Evolutionary conservation across 331 rosid species (phyloP), one percentile per base, ranked within the genome.

Genomic region (Cydonia oblonga): DNA sequence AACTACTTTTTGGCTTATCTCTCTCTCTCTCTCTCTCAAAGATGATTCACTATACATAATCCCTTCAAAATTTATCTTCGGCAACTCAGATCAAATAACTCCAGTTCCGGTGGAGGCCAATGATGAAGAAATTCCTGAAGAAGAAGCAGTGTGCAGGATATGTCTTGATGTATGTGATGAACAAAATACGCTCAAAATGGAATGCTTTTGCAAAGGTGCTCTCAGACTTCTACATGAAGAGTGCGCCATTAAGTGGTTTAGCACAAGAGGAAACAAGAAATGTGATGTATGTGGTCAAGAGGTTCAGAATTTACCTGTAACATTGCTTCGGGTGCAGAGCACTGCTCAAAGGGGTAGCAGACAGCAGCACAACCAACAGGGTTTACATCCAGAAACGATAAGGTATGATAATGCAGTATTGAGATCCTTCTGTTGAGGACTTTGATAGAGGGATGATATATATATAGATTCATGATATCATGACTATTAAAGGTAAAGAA

Each of bases 111-210:
- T 78, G 23, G 98, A 89, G 74, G 78, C 18, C 65, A 72, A 75
- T 3, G 98, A 91, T 76, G 97, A 93, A 85, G 98, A 91, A 85
- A 93, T 91, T 86, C 96, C 97, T 35, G 98, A 93, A 81, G 98
- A 91, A 89, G 98, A 91, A 88, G 98, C 97, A 5, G 90, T 89
- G 58, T 93, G 98, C 83, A 88, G 98, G 85, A 93, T 91, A 65
- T 93, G 98, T 84, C 81, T 87, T 66, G 98, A 91, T 54, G 88
- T 59, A 59, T 93, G 96, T 42, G 92, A 89, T 56, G 97, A 89
- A 85, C 81, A 87, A 73, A 93, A 91, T 79, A 93, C 98, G 6
- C 88, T 93, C 32, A 93, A 91, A 89, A 88, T 93, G 97, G 98
- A 93, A 84, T 93, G 98, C 83, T 80, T 90, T 78, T 93, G 98